phyloP scores from a whole-genome alignment of 1,284 basidiomycete species.

The Cystobasidiaceae sp. region DNA sequence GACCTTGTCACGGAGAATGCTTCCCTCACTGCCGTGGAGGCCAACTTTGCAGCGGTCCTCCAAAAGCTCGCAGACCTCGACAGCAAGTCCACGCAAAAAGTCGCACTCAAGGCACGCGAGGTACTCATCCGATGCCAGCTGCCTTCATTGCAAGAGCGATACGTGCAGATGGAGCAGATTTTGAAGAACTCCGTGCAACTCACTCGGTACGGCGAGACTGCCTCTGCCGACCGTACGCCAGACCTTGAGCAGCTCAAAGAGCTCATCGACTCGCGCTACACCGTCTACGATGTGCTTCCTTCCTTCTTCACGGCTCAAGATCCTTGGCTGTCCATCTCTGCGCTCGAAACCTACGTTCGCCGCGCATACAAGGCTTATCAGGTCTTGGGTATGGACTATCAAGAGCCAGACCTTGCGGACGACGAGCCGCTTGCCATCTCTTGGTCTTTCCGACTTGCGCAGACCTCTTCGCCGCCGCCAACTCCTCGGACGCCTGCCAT shows the following conservation, averaged over 20 bases:
- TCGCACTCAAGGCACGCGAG: conserved; percentile 93
- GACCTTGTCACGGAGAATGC: conserved; percentile 74
- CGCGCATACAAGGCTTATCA: conserved; percentile 95
- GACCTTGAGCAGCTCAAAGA: conserved; percentile 83
- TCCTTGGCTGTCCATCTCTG: conserved; percentile 77
- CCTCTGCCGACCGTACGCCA: conserved; percentile 62
- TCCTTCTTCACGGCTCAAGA: conserved; percentile 84
- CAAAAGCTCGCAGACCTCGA: conserved; percentile 78
- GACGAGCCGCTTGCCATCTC: conserved; percentile 76
- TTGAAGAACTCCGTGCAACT: conserved; percentile 80
- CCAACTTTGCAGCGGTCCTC: conserved; percentile 64
- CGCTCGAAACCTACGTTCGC: conserved; percentile 92
- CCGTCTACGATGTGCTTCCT: conserved; percentile 93
- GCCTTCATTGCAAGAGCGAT: conserved; percentile 93
- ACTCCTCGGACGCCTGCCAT: conserved; percentile 26
- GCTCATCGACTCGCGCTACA: conserved; percentile 91
- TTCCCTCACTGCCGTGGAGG: conserved; percentile 53
- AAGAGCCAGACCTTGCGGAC: conserved; percentile 73
- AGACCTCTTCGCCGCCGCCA: conserved; percentile 43
- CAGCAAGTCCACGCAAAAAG: conserved; percentile 80
- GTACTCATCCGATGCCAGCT: conserved; percentile 92
- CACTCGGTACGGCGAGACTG: conserved; percentile 82
- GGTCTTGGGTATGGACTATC: conserved; percentile 85
- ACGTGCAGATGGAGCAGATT: conserved; percentile 88
- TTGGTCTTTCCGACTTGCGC: conserved; percentile 88